Conservation (phyloP, 2,329 filamentous ascomycete genomes). For the Arthrocladium fulminans region DNA sequence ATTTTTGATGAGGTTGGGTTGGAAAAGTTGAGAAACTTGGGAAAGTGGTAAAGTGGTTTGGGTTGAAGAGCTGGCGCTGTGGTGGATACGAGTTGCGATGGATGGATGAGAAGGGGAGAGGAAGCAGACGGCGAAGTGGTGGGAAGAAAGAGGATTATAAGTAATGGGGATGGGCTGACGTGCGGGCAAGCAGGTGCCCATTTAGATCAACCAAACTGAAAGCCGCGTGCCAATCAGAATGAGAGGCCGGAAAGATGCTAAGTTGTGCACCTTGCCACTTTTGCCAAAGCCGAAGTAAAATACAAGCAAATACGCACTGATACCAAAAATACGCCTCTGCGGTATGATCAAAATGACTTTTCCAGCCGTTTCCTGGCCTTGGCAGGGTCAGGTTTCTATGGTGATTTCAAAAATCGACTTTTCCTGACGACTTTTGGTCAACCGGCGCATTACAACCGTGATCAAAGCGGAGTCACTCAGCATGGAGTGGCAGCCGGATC, state of each 20-base stretch:
- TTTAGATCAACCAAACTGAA: constrained; percentile 43
- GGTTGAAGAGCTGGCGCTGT: constrained; percentile 21
- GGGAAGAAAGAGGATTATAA: constrained; percentile 35
- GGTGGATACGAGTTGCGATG: constrained; percentile 22
- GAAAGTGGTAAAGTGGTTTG: constrained; percentile 21
- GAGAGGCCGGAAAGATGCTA: constrained; percentile 1
- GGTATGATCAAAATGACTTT: constrained; percentile 11
- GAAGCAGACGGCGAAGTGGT: constrained; percentile 26
- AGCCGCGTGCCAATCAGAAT: constrained; percentile 22
- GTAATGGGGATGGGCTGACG: constrained; percentile 36
- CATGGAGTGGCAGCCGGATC: constrained; percentile 32
- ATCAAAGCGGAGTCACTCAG: constrained; percentile 8
- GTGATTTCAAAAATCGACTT: constrained; percentile 22
- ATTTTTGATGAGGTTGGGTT: constrained; percentile 57
- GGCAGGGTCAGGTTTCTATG: constrained; percentile 3
- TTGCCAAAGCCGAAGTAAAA: neutral
- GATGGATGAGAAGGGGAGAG: constrained; percentile 27
- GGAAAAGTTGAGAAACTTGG: constrained; percentile 30
- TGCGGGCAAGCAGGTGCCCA: constrained; percentile 30
- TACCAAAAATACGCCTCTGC: constrained; percentile 1
- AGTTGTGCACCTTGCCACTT: constrained; percentile 6
- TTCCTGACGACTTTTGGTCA: constrained; percentile 22
- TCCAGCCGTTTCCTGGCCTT: constrained; percentile 7
- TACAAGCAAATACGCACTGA: neutral
- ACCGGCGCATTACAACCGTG: constrained; percentile 13